Percentiles rank a stretch among this genome's conserved stretches.
Conservation (phyloP, 306 rosid species). For the Luffa acutangula region DNA sequence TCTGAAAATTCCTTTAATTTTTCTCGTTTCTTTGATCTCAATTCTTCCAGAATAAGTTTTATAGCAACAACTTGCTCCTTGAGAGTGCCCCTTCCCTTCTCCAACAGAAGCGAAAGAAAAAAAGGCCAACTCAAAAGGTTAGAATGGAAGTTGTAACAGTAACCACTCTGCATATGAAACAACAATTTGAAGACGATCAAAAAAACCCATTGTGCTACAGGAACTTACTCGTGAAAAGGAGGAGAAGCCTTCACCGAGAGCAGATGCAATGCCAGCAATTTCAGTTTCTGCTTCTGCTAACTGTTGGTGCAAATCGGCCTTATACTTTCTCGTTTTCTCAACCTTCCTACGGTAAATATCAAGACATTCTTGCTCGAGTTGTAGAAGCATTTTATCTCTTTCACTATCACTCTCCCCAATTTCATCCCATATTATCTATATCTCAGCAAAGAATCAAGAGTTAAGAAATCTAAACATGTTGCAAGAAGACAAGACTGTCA, state of each 20-base stretch:
- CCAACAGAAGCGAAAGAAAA: constrained; percentile 23
- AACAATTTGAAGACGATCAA: background rate
- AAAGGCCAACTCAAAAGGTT: background rate
- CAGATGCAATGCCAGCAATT: constrained; percentile 30
- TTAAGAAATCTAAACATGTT: background rate
- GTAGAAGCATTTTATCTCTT: constrained; percentile 75
- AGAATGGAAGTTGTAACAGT: background rate
- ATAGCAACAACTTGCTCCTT: constrained; percentile 51
- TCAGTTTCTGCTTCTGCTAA: constrained; percentile 62
- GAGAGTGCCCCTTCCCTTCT: constrained; percentile 63
- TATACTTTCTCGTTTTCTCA: constrained; percentile 63
- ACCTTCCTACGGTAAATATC: constrained; percentile 70
- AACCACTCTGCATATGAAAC: background rate
- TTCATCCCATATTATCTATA: constrained; percentile 81
- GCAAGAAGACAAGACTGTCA: background rate
- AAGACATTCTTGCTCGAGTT: constrained; percentile 89
- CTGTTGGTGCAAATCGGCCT: constrained; percentile 47
- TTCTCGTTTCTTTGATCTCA: constrained; percentile 59
- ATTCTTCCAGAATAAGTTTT: constrained; percentile 54
- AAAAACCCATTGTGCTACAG: background rate
- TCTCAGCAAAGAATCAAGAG: background rate
- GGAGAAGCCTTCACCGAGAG: constrained; percentile 45
- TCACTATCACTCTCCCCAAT: constrained; percentile 72
- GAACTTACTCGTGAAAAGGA: constrained; percentile 39
- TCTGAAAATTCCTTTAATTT: constrained; percentile 48